Conservation (phyloP, 164 flowering plant genomes). For the Stephania yunnanensis region DNA sequence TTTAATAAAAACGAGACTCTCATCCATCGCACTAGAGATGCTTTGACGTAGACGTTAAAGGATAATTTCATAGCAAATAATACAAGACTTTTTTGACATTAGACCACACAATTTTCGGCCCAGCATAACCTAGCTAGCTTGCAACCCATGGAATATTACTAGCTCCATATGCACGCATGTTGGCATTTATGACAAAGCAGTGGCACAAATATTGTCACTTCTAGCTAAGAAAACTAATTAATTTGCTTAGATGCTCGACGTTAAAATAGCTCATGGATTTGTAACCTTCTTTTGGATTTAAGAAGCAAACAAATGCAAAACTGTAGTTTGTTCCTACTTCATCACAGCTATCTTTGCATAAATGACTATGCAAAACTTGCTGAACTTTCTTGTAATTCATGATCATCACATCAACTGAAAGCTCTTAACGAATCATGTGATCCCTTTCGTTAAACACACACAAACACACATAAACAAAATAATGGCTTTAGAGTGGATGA, state of each 20-base stretch:
- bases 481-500: neutral
- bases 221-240: neutral
- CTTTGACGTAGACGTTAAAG: too few species aligned
- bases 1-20: too few species aligned
- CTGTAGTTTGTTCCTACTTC: slow-evolving; percentile 71
- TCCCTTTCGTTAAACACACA: slow-evolving; percentile 29
- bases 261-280: slow-evolving; percentile 62
- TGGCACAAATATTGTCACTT: neutral
- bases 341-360: slow-evolving; percentile 71
- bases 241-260: slow-evolving; percentile 30
- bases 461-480: neutral
- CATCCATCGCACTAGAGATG: too few species aligned
- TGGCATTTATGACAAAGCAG: neutral
- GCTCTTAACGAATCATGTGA: slow-evolving; percentile 81
- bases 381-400: slow-evolving; percentile 57
- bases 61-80: too few species aligned
- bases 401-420: slow-evolving; percentile 63
- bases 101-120: too few species aligned
- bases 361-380: slow-evolving; percentile 67
- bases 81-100: too few species aligned
- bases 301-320: slow-evolving; percentile 90
- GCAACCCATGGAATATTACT: too few species aligned
- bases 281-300: slow-evolving; percentile 70
- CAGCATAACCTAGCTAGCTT: too few species aligned
- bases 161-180: neutral